phyloP scores from a whole-genome alignment of 331 rosid species.

The Malus hybrid region DNA sequence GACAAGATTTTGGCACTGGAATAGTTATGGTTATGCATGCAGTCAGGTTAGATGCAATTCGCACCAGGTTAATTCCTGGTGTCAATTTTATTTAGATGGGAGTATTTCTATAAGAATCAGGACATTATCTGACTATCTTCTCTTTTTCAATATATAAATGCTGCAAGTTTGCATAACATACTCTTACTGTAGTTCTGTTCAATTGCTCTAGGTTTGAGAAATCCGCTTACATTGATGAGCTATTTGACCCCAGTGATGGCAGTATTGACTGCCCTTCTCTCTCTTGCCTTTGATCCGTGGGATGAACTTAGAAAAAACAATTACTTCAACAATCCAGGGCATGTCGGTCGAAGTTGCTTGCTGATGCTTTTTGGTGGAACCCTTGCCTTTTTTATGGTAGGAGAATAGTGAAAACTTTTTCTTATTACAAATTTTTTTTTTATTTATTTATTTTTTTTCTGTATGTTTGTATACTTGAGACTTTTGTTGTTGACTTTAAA shows the following conservation, averaged over 20 bases:
- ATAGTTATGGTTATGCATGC: background rate
- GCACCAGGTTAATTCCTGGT: background rate
- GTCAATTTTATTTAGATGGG: background rate
- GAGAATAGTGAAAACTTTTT: constrained; percentile 7
- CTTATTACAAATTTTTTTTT: background rate
- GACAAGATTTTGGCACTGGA: background rate
- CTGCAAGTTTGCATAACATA: constrained; percentile 2
- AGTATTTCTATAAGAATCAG: background rate
- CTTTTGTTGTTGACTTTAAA: background rate
- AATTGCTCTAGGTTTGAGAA: constrained; percentile 70
- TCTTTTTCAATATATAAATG: background rate
- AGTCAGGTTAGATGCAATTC: background rate
- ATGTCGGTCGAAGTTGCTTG: constrained; percentile 67
- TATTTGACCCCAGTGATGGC: constrained; percentile 94
- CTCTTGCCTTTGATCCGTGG: constrained; percentile 91
- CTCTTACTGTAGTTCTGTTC: constrained; percentile 9
- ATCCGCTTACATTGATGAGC: constrained; percentile 96
- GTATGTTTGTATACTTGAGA: background rate
- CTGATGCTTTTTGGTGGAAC: constrained; percentile 91
- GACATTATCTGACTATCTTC: background rate
- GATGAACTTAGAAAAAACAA: constrained; percentile 49
- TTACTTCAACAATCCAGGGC: constrained; percentile 73
- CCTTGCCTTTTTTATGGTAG: constrained; percentile 94
- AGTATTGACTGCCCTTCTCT: constrained; percentile 62
- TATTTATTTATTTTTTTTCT: background rate